Evolutionary conservation across 2,329 filamentous ascomycete species (phyloP).

Genomic region (Fusarium coffeatum): DNA sequence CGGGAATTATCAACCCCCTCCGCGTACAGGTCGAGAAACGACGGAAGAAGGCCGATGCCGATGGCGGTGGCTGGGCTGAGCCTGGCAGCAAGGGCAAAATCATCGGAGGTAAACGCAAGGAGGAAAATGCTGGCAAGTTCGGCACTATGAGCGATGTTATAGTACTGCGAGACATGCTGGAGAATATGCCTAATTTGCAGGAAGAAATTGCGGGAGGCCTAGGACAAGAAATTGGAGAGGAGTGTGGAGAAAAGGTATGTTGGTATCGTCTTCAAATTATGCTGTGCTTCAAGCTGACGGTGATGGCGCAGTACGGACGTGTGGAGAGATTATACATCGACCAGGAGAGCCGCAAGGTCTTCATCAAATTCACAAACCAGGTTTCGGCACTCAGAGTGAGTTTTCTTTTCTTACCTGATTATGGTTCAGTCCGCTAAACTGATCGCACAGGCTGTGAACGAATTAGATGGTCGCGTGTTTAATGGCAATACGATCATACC

Average conservation of each 20-base stretch:
- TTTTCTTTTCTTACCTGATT: conserved; percentile 36
- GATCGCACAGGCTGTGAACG: conserved; percentile 80
- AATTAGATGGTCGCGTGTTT: conserved; percentile 87
- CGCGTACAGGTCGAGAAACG: conserved; percentile 87
- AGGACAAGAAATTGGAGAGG: conserved; percentile 94
- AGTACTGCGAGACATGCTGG: conserved; percentile 84
- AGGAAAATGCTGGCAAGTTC: conserved; percentile 61
- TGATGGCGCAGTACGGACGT: conserved; percentile 73
- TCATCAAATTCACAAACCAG: conserved; percentile 90
- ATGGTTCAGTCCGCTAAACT: conserved; percentile 7
- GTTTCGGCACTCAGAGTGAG: conserved; percentile 85
- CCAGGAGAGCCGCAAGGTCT: conserved; percentile 74
- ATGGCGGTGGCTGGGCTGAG: conserved; percentile 81
- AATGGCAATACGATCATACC: conserved; percentile 88
- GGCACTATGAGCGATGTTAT: conserved; percentile 85
- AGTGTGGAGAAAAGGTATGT: conserved; percentile 81
- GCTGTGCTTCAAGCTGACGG: conserved; percentile 22
- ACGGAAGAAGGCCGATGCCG: conserved; percentile 80
- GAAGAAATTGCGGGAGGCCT: conserved; percentile 80
- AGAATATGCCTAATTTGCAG: conserved; percentile 80
- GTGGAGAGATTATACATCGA: conserved; percentile 85
- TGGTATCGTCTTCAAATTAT: neutral
- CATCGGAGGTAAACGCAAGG: conserved; percentile 76
- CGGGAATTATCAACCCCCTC: conserved; percentile 87
- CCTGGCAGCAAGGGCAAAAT: conserved; percentile 81